phyloP scores from a whole-genome alignment of 441 rosid species.

The Jatropha multifida region DNA sequence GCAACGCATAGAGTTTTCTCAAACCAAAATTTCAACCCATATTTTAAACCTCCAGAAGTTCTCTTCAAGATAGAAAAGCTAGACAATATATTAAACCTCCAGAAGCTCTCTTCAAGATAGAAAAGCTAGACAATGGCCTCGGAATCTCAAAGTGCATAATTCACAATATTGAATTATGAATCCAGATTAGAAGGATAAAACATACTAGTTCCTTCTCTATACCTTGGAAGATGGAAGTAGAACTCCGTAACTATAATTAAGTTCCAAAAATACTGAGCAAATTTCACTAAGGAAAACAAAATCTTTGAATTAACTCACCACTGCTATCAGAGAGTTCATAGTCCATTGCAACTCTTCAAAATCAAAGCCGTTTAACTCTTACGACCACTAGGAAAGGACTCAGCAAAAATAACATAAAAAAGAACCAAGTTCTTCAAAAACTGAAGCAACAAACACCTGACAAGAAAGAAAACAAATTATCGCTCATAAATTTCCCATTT shows the following conservation, averaged over 20 bases:
- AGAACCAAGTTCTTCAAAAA: constrained; percentile 20
- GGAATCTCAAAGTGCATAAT: neutral
- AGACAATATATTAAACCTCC: neutral
- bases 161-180: neutral
- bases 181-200: neutral
- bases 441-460: constrained; percentile 29
- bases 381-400: constrained; percentile 9
- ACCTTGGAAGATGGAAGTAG: neutral
- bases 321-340: constrained; percentile 79
- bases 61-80: neutral
- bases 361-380: constrained; percentile 23
- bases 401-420: neutral
- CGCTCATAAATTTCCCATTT: neutral
- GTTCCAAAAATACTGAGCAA: constrained; percentile 9
- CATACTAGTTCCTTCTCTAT: neutral
- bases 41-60: neutral
- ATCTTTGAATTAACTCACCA: constrained; percentile 49
- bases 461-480: neutral
- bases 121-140: neutral
- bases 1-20: neutral
- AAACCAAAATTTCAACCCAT: neutral
- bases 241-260: neutral
- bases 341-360: constrained; percentile 52
- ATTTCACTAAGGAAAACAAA: neutral
- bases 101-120: neutral